Evolutionary conservation across 140 eudicot species (phyloP).

Genomic region (Senecio squalidus): DNA sequence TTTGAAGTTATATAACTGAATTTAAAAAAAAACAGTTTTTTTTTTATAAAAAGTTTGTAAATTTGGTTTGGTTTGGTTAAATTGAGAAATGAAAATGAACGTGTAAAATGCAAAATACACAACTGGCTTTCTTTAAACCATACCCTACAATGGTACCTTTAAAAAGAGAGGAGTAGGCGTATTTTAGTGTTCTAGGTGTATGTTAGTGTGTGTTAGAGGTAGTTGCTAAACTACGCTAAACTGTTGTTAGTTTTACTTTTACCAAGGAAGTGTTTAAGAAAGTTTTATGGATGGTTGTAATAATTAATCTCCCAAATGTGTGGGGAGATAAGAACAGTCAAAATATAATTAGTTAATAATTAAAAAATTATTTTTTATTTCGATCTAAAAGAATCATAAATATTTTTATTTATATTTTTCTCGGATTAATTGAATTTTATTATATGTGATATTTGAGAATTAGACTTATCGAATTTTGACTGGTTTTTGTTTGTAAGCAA

Average conservation of each 20-base stretch:
- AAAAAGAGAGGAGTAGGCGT: slow-evolving; percentile 18
- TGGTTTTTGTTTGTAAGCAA: no score
- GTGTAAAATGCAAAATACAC: slow-evolving; percentile 35
- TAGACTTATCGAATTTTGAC: no score
- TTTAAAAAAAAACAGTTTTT: neutral
- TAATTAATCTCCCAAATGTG: slow-evolving; percentile 17
- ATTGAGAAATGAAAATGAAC: slow-evolving; percentile 25
- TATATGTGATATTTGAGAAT: no score
- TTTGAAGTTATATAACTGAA: neutral
- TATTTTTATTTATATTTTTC: no score
- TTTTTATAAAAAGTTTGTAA: neutral
- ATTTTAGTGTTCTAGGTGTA: slow-evolving; percentile 10
- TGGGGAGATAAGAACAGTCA: no score
- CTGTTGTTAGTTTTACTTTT: neutral
- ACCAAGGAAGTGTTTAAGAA: slow-evolving; percentile 15
- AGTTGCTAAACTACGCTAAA: slow-evolving; percentile 13
- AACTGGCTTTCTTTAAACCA: slow-evolving; percentile 23
- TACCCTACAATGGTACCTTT: slow-evolving; percentile 16
- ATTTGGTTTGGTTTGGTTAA: neutral
- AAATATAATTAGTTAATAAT: no score
- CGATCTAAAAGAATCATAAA: no score
- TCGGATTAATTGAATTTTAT: no score
- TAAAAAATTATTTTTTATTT: no score
- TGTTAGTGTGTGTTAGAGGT: neutral
- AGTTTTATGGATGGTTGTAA: slow-evolving; percentile 5